Conservation (phyloP, 352 stramenopile genomes). For the Pythium brachiatum region DNA sequence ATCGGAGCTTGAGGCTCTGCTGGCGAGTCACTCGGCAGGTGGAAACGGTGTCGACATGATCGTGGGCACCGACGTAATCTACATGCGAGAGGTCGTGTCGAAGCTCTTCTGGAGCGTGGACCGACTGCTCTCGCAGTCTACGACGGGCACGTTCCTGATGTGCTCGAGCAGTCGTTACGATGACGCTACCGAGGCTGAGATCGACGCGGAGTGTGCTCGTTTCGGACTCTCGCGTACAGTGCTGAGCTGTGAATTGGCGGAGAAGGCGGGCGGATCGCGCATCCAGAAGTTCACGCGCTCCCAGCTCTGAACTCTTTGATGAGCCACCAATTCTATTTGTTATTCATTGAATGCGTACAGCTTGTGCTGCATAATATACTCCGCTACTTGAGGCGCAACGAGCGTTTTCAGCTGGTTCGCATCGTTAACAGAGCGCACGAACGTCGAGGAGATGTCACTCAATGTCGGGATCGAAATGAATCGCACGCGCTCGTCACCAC, state of each 20-base stretch:
- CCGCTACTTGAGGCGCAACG: conserved; percentile 56
- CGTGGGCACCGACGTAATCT: conserved; percentile 79
- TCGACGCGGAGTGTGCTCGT: conserved; percentile 51
- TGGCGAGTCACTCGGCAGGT: conserved; percentile 9
- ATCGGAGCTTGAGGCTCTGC: conserved; percentile 48
- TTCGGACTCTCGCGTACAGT: conserved; percentile 50
- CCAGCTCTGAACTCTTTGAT: conserved; percentile 11
- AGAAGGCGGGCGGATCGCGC: conserved; percentile 32
- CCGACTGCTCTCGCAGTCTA: conserved; percentile 33
- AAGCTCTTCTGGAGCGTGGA: conserved; percentile 81
- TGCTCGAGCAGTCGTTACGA: conserved; percentile 75
- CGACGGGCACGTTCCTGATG: conserved; percentile 54
- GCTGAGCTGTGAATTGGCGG: conserved; percentile 38
- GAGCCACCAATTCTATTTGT: not conserved
- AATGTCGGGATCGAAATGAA: conserved; percentile 60
- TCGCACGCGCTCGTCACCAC: conserved; percentile 28
- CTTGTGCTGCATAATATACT: conserved; percentile 74
- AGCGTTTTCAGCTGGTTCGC: conserved; percentile 35
- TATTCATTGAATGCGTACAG: conserved; percentile 65
- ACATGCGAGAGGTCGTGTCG: conserved; percentile 60
- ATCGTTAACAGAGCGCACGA: conserved; percentile 40
- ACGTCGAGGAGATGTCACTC: conserved; percentile 77
- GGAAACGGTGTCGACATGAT: conserved; percentile 40
- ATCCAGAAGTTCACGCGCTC: conserved; percentile 56
- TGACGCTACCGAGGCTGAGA: conserved; percentile 66